Percentiles rank a stretch among this genome's conserved stretches.
Evolutionary conservation across 192 early-diverging fungal species (phyloP).

Genomic region (Glomus cerebriforme): DNA sequence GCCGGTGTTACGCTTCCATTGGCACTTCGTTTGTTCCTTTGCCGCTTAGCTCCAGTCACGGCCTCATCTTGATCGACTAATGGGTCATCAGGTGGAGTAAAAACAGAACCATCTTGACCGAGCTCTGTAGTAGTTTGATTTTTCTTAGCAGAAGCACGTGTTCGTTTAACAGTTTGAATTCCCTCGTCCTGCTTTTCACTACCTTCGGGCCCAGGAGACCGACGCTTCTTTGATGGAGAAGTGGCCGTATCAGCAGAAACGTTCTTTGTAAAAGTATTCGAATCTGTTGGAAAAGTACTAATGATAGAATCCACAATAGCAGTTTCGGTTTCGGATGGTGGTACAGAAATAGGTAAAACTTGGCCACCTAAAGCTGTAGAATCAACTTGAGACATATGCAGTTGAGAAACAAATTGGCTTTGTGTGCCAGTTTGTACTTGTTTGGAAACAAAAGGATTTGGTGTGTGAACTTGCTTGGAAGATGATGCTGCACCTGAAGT

Average conservation of each 20-base stretch:
- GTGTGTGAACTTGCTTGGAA: not conserved
- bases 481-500: constrained; percentile 6
- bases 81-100: not conserved
- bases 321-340: constrained; percentile 4
- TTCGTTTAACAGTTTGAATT: not conserved
- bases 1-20: not conserved
- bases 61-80: not conserved
- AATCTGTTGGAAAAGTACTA: not conserved
- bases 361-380: too few species aligned
- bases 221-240: not conserved
- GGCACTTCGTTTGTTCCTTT: not conserved
- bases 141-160: constrained; percentile 7
- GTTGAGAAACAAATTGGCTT: not conserved
- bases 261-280: not conserved
- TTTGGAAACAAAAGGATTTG: not conserved
- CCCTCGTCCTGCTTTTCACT: not conserved
- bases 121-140: not conserved
- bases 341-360: not conserved
- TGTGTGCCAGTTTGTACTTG: not conserved
- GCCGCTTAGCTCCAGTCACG: not conserved
- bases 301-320: not conserved
- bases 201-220: not conserved
- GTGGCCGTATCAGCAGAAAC: too few species aligned
- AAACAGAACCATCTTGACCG: not conserved
- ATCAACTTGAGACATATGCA: not conserved